Percentiles rank a stretch among this genome's conserved stretches.
Evolutionary conservation across 2,329 filamentous ascomycete genomes (phyloP).

Genomic region (Furcasterigmium furcatum): DNA sequence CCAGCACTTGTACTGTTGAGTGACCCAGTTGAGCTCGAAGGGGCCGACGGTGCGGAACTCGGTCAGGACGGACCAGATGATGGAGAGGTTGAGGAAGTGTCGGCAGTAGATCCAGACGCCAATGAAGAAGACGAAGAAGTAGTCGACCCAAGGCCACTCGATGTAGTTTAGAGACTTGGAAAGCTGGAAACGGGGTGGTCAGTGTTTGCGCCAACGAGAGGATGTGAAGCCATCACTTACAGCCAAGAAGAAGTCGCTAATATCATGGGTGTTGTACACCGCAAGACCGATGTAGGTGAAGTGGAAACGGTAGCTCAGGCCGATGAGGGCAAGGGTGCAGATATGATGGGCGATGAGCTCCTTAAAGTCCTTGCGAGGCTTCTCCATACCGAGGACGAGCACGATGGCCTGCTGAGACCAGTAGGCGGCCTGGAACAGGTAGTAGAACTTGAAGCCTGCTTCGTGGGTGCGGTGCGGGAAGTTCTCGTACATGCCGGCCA

Average conservation of each 20-base stretch:
- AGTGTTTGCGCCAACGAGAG: background rate
- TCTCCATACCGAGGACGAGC: conserved; percentile 81
- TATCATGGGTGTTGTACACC: conserved; percentile 92
- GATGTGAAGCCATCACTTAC: conserved; percentile 59
- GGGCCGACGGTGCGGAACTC: conserved; percentile 73
- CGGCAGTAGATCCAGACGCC: conserved; percentile 84
- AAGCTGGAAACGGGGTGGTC: conserved; percentile 48
- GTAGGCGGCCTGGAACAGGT: conserved; percentile 90
- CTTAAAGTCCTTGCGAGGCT: conserved; percentile 91
- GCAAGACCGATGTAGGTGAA: conserved; percentile 93
- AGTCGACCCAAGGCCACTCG: conserved; percentile 71
- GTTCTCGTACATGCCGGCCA: conserved; percentile 80
- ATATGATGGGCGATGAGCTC: conserved; percentile 91
- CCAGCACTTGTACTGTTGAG: conserved; percentile 73
- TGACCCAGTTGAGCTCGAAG: conserved; percentile 73
- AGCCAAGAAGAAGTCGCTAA: conserved; percentile 93
- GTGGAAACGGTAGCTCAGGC: conserved; percentile 88
- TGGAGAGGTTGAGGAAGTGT: conserved; percentile 77
- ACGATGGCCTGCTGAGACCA: conserved; percentile 95
- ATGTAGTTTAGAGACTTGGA: conserved; percentile 93
- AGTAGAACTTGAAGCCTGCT: conserved; percentile 88
- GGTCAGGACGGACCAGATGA: conserved; percentile 72
- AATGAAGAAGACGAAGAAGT: conserved; percentile 84
- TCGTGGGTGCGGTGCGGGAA: conserved; percentile 84
- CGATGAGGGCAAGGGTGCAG: conserved; percentile 81